Conservation (phyloP, 2,329 filamentous ascomycete species). For the Diaporthe aspalathi region DNA sequence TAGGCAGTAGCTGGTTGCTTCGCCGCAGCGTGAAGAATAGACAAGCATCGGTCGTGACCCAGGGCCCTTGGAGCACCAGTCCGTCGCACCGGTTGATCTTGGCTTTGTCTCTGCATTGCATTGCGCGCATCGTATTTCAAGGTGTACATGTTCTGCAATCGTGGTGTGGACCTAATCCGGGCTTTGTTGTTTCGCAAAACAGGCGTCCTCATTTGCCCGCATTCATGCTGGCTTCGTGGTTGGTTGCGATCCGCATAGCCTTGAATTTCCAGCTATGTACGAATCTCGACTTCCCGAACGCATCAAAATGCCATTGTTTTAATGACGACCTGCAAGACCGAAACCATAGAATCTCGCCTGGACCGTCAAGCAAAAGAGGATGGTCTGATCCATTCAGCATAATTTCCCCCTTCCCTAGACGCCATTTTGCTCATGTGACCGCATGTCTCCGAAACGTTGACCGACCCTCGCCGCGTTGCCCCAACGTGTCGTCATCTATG, state of each 20-base stretch:
- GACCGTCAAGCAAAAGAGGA: conserved; percentile 39
- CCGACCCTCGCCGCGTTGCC: conserved; percentile 26
- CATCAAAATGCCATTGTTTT: conserved; percentile 38
- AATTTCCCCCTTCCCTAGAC: conserved; percentile 42
- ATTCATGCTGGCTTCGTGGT: conserved; percentile 13
- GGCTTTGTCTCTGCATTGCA: conserved; percentile 24
- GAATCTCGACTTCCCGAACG: conserved; percentile 31
- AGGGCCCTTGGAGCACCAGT: background rate
- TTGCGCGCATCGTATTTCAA: background rate
- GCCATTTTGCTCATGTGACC: conserved; percentile 38
- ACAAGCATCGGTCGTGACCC: conserved; percentile 39
- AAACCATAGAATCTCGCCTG: conserved; percentile 38
- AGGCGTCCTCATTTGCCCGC: conserved; percentile 12
- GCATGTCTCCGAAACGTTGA: conserved; percentile 32
- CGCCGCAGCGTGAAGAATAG: conserved; percentile 37
- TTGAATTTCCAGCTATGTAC: conserved; percentile 40
- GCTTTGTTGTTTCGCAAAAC: conserved; percentile 18
- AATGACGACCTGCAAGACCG: conserved; percentile 41
- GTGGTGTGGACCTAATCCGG: background rate
- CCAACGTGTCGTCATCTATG: conserved; percentile 45
- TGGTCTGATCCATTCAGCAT: conserved; percentile 39
- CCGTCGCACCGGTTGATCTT: conserved; percentile 6
- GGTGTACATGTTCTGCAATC: background rate
- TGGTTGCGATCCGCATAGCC: conserved; percentile 37
- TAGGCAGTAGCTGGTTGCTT: conserved; percentile 60